phyloP scores from a whole-genome alignment of 768 basidiomycete genomes.

The Cystobasidiopsis lactophilus region DNA sequence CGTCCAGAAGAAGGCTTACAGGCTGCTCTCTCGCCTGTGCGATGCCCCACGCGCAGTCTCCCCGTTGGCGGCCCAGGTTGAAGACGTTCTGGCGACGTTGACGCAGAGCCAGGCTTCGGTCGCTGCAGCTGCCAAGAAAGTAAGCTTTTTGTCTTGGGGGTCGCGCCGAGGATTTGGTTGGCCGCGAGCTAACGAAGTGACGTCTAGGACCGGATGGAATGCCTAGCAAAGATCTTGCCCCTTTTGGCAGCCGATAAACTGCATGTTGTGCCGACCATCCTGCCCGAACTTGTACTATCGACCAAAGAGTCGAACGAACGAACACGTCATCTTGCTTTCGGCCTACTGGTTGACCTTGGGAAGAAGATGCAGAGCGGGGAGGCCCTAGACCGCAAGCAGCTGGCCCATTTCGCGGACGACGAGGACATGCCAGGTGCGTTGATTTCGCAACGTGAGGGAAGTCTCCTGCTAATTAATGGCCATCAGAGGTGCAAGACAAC shows the following conservation, averaged over 20 bases:
- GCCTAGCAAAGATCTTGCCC: conserved; percentile 48
- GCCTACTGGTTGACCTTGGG: conserved; percentile 74
- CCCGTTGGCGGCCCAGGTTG: conserved; percentile 32
- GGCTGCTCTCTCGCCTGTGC: conserved; percentile 54
- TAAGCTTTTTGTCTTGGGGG: conserved; percentile 18
- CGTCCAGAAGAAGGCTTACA: conserved; percentile 88
- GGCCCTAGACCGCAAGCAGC: conserved; percentile 46
- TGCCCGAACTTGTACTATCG: conserved; percentile 81
- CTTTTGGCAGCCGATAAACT: conserved; percentile 45
- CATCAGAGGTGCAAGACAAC: conserved; percentile 25
- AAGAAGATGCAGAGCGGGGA: conserved; percentile 76
- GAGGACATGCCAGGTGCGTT: conserved; percentile 25
- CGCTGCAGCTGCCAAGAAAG: conserved; percentile 68
- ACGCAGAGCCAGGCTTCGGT: conserved; percentile 44
- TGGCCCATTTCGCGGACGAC: conserved; percentile 55
- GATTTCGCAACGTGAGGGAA: too few species aligned
- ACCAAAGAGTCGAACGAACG: conserved; percentile 95
- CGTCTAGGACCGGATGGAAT: conserved; percentile 52
- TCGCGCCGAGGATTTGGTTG: not conserved
- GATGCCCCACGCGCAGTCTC: conserved; percentile 33
- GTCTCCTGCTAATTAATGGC: conserved; percentile 1
- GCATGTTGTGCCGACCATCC: conserved; percentile 64
- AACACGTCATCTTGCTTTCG: conserved; percentile 69
- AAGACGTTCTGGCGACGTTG: conserved; percentile 41
- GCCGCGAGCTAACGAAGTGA: too few species aligned